phyloP scores from a whole-genome alignment of 2,329 filamentous ascomycete genomes.

The Microthyrium microscopicum region DNA sequence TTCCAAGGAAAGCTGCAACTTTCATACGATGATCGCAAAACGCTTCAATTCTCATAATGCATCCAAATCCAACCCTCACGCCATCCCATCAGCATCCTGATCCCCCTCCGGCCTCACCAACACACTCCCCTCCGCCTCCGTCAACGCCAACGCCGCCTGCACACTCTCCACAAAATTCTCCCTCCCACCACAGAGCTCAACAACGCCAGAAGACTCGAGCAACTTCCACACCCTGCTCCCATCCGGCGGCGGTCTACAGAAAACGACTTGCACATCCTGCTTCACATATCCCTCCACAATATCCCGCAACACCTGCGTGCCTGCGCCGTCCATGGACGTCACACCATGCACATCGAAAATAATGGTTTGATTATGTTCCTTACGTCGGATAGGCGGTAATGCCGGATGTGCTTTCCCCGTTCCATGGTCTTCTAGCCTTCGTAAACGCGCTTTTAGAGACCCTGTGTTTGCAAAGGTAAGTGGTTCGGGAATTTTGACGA shows the following conservation, averaged over 20 bases:
- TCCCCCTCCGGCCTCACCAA: conserved; percentile 15
- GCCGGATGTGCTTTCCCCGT: conserved; percentile 72
- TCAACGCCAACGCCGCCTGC: conserved; percentile 65
- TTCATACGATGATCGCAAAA: no score
- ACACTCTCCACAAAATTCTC: conserved; percentile 68
- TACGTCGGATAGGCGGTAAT: conserved; percentile 57
- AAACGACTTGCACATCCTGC: conserved; percentile 61
- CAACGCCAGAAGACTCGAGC: conserved; percentile 67
- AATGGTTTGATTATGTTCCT: conserved; percentile 77
- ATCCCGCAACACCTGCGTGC: conserved; percentile 77
- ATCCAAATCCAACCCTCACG: no score
- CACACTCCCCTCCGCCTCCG: conserved; percentile 49
- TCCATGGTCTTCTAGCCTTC: conserved; percentile 80
- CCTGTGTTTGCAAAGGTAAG: conserved; percentile 95
- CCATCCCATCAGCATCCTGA: conserved; percentile 5
- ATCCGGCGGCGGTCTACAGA: conserved; percentile 39
- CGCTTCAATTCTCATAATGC: no score
- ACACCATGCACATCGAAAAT: conserved; percentile 99
- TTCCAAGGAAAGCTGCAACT: no score
- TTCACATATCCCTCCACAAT: conserved; percentile 72
- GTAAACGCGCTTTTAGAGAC: conserved; percentile 67
- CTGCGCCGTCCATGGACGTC: conserved; percentile 81
- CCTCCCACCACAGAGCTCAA: conserved; percentile 64
- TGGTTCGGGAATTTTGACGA: conserved; percentile 95
- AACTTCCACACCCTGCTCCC: conserved; percentile 47